Conservation (phyloP, 2,329 filamentous ascomycete genomes). For the Trichoderma hamatum region DNA sequence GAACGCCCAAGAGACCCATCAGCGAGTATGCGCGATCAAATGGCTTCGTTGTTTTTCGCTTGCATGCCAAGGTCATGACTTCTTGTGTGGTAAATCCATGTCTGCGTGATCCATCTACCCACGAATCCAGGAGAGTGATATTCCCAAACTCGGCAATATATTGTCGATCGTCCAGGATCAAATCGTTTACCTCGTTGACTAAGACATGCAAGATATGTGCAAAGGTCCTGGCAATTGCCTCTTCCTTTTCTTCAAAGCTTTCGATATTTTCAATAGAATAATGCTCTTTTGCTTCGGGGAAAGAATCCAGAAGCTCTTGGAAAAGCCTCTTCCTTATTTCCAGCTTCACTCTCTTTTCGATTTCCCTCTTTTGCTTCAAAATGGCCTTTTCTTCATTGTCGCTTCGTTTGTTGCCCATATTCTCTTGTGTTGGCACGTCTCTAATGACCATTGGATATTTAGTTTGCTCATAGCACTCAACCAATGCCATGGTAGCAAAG, state of each 20-base stretch:
- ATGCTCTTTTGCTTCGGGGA: not conserved
- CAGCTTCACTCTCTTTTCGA: conserved; percentile 8
- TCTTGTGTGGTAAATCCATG: conserved; percentile 18
- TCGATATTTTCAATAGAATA: not conserved
- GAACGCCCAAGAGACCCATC: conserved; percentile 26
- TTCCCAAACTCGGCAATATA: conserved; percentile 25
- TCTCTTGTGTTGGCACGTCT: not conserved
- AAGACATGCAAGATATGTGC: conserved; percentile 9
- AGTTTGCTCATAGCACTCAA: conserved; percentile 7
- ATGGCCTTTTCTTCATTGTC: not conserved
- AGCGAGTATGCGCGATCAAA: conserved; percentile 26
- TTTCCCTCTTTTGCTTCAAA: not conserved
- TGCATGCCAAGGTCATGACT: conserved; percentile 19
- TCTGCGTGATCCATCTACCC: conserved; percentile 15
- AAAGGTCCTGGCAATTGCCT: not conserved
- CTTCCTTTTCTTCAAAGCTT: not conserved
- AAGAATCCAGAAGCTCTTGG: conserved; percentile 9
- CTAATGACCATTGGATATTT: not conserved
- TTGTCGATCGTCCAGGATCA: conserved; percentile 9
- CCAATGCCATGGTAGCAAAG: conserved; percentile 5
- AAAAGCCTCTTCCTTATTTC: conserved; percentile 16
- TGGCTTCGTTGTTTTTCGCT: conserved; percentile 16
- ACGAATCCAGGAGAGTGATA: conserved; percentile 1
- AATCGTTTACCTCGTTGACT: not conserved
- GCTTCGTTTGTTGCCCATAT: not conserved